Percentiles rank a stretch among this genome's conserved stretches.
Evolutionary conservation across 1,284 basidiomycete genomes (phyloP).

Genomic region (Irpex rosettiformis): DNA sequence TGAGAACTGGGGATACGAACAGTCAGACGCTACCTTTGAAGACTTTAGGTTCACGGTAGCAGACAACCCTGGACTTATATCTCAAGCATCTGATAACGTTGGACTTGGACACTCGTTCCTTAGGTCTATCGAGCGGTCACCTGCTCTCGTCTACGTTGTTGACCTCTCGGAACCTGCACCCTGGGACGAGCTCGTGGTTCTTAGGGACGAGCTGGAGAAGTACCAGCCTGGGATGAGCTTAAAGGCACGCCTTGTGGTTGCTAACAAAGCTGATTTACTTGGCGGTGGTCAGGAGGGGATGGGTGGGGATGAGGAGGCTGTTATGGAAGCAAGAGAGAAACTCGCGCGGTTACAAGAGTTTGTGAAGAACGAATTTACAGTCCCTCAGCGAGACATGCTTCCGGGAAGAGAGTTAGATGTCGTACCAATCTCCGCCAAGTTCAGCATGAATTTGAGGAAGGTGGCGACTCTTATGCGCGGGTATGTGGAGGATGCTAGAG

Average conservation of each 20-base stretch:
- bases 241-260: constrained; percentile 79
- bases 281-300: constrained; percentile 31
- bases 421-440: constrained; percentile 80
- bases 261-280: constrained; percentile 93
- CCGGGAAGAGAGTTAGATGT: constrained; percentile 50
- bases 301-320: constrained; percentile 37
- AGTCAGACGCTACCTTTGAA: constrained; percentile 43
- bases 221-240: constrained; percentile 79
- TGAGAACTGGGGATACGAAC: constrained; percentile 15
- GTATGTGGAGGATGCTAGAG: constrained; percentile 59
- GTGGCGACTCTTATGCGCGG: constrained; percentile 62
- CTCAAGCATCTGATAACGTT: constrained; percentile 81
- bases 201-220: constrained; percentile 81
- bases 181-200: constrained; percentile 70
- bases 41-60: constrained; percentile 88
- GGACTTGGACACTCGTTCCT: constrained; percentile 95
- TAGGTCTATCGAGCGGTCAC: constrained; percentile 89
- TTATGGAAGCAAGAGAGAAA: constrained; percentile 57
- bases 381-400: constrained; percentile 19
- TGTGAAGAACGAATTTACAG: constrained; percentile 45
- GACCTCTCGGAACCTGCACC: constrained; percentile 77
- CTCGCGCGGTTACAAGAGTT: constrained; percentile 51
- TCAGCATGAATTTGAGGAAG: constrained; percentile 68
- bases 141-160: constrained; percentile 89
- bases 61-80: constrained; percentile 95